These are phyloP conservation scores for Daldinia bambusicola DNA, from an alignment of 495 filamentous ascomycete species.

Conservation along the genomic window DNA sequence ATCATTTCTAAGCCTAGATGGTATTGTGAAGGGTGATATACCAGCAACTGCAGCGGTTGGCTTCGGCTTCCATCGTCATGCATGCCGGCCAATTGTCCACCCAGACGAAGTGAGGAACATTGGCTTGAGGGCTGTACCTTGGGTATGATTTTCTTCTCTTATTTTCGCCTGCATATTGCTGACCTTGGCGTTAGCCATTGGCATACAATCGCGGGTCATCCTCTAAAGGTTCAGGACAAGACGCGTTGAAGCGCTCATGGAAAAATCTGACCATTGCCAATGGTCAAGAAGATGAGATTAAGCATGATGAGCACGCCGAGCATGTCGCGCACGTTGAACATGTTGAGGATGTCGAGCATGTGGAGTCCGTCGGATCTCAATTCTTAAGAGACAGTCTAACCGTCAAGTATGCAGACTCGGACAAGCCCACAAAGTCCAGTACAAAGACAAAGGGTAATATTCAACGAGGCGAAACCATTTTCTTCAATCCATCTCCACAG, in stretches of 20 bases:
- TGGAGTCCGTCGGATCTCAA: neutral
- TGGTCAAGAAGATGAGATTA: neutral
- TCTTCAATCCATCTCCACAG: neutral
- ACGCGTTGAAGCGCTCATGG: neutral
- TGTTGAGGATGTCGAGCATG: neutral
- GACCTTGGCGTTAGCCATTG: slow-evolving; percentile 20
- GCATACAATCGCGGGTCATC: slow-evolving; percentile 5
- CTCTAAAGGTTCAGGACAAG: neutral
- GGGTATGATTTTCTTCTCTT: slow-evolving; percentile 43
- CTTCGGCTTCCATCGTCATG: slow-evolving; percentile 53
- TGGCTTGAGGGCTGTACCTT: slow-evolving; percentile 50
- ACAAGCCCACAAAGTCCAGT: neutral
- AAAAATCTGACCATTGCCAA: neutral
- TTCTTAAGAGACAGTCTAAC: neutral
- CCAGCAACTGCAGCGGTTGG: slow-evolving; percentile 54
- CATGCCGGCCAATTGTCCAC: slow-evolving; percentile 48
- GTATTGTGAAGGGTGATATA: slow-evolving; percentile 57
- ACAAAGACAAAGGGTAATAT: neutral
- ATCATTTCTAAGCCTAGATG: slow-evolving; percentile 61
- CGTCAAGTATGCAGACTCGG: neutral
- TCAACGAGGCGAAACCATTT: neutral
- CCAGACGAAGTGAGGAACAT: slow-evolving; percentile 48
- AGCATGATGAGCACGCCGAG: neutral
- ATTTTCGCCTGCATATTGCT: slow-evolving; percentile 7
- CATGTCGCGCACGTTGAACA: neutral